These are phyloP conservation scores for Balamuthia mandrillaris DNA, from an alignment of 208 protist species.

Conservation along the genomic window DNA sequence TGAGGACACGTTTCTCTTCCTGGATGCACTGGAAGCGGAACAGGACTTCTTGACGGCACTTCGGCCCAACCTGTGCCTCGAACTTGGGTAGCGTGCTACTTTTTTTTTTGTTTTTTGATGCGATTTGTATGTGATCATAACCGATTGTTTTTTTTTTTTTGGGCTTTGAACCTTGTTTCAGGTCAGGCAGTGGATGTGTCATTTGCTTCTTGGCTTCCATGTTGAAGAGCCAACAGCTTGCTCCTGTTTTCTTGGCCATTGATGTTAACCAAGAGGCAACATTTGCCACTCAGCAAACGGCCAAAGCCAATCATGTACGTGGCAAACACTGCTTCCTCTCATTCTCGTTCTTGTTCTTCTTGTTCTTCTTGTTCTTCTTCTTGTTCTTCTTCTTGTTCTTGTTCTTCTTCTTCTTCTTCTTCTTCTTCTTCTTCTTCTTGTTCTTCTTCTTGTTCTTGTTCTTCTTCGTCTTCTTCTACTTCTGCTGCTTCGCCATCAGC, in stretches of 20 bases:
- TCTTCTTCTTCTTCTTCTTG: too few species aligned
- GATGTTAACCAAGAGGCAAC: conserved; percentile 48
- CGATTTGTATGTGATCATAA: background rate
- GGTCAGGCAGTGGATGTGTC: conserved; percentile 55
- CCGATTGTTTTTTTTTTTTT: background rate
- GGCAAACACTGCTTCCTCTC: too few species aligned
- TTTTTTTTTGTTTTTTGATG: background rate
- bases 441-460: too few species aligned
- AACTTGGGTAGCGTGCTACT: conserved; percentile 43
- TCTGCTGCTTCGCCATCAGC: too few species aligned
- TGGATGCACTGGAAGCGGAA: conserved; percentile 50
- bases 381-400: too few species aligned
- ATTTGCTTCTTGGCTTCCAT: conserved; percentile 38
- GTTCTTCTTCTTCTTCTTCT: too few species aligned
- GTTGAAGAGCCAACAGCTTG: background rate
- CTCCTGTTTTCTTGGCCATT: conserved; percentile 37
- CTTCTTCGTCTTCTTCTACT: too few species aligned
- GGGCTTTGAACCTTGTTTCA: background rate
- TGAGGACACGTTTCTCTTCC: conserved; percentile 56
- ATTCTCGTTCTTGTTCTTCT: too few species aligned
- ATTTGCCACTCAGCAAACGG: background rate
- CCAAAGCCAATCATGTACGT: conserved; percentile 18
- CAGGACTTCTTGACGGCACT: background rate
- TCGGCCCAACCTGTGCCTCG: conserved; percentile 16
- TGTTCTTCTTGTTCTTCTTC: too few species aligned